These are phyloP conservation scores for Penicillium capsulatum DNA, from an alignment of 2,329 filamentous ascomycete species.

Conservation along the genomic window DNA sequence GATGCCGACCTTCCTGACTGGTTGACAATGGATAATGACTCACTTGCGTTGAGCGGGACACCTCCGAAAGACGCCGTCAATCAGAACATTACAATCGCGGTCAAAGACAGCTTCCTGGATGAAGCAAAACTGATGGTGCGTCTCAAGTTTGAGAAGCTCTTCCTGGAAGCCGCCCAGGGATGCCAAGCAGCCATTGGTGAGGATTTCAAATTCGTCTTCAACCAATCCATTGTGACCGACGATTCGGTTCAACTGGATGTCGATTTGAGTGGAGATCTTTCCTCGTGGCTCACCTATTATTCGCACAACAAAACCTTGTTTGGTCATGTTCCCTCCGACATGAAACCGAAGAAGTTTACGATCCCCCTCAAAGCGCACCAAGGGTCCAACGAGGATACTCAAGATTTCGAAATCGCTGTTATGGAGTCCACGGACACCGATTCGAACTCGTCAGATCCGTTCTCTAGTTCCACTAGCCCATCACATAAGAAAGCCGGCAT, in stretches of 20 bases:
- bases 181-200: constrained; percentile 50
- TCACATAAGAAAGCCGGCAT: constrained; percentile 34
- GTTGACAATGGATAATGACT: constrained; percentile 61
- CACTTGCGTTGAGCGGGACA: constrained; percentile 61
- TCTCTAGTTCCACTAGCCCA: constrained; percentile 17
- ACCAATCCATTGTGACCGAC: constrained; percentile 41
- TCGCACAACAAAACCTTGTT: constrained; percentile 41
- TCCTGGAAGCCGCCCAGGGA: constrained; percentile 41
- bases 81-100: constrained; percentile 59
- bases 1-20: constrained; percentile 60
- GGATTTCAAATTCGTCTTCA: constrained; percentile 47
- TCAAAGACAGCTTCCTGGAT: constrained; percentile 58
- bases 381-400: constrained; percentile 38
- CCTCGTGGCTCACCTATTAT: constrained; percentile 51
- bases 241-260: constrained; percentile 43
- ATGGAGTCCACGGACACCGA: constrained; percentile 21
- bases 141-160: constrained; percentile 44
- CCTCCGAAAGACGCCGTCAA: constrained; percentile 57
- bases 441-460: constrained; percentile 15
- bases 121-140: constrained; percentile 55
- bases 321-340: constrained; percentile 47
- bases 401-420: constrained; percentile 43
- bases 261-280: constrained; percentile 39
- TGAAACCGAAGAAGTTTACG: constrained; percentile 37
- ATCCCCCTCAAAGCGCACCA: constrained; percentile 45